Evolutionary conservation across 768 basidiomycete species (phyloP).

Genomic region (Kwoniella sp.): DNA sequence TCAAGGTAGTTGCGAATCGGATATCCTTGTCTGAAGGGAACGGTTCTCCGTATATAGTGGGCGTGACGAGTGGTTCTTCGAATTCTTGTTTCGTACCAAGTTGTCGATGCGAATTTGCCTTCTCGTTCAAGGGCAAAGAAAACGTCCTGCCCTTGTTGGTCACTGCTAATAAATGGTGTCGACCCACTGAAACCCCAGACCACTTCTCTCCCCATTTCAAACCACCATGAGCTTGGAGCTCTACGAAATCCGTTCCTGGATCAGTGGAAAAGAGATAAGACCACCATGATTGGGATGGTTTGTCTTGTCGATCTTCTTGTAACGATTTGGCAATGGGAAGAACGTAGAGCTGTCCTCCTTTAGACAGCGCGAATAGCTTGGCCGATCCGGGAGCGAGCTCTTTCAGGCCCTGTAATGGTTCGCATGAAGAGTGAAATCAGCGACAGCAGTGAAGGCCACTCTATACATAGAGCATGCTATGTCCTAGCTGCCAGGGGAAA

Average conservation of each 20-base stretch:
- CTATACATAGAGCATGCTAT: no score
- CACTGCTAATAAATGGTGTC: constrained; percentile 58
- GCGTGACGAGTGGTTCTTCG: constrained; percentile 54
- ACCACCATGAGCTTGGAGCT: constrained; percentile 64
- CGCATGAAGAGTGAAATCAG: neutral
- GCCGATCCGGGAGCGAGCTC: constrained; percentile 57
- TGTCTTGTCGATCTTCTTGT: constrained; percentile 59
- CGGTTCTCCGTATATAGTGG: constrained; percentile 21
- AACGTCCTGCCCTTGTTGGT: constrained; percentile 69
- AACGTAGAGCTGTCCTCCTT: constrained; percentile 73
- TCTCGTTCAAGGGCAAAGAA: constrained; percentile 70
- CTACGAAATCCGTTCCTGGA: constrained; percentile 61
- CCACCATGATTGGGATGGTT: constrained; percentile 64
- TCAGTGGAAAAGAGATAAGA: constrained; percentile 61
- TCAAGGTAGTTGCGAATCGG: constrained; percentile 69
- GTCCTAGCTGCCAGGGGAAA: no score
- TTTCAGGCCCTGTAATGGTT: constrained; percentile 70
- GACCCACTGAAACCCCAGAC: constrained; percentile 72
- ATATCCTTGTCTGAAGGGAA: constrained; percentile 58
- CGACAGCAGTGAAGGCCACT: no score
- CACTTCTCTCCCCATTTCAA: constrained; percentile 74
- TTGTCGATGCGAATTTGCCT: constrained; percentile 79
- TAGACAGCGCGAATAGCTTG: constrained; percentile 74
- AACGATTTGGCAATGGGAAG: constrained; percentile 62
- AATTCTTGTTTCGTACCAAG: constrained; percentile 73